These are phyloP conservation scores for Secale cereale DNA, from an alignment of 176 grass and related monocot species.

Conservation along the genomic window DNA sequence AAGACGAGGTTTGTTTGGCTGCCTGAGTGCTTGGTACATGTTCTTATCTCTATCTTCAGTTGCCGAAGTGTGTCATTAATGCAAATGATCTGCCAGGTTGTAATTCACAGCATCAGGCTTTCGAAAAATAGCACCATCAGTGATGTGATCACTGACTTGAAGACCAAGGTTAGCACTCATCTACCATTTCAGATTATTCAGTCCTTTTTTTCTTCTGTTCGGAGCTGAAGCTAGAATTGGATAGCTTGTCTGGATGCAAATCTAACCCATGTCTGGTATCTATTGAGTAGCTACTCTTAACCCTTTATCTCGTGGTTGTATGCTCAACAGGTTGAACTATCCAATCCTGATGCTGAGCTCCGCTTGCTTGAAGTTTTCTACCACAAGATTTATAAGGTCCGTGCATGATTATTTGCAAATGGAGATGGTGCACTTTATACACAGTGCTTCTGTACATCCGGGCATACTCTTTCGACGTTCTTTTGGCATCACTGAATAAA, in stretches of 20 bases:
- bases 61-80: constrained; percentile 33
- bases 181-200: constrained; percentile 15
- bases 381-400: constrained; percentile 97
- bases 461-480: not conserved
- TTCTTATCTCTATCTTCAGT: constrained; percentile 26
- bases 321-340: constrained; percentile 82
- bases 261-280: not conserved
- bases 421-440: not conserved
- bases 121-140: constrained; percentile 90
- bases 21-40: not conserved
- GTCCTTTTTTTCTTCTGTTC: constrained; percentile 1
- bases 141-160: constrained; percentile 75
- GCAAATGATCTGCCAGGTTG: constrained; percentile 48
- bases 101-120: constrained; percentile 80
- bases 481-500: constrained; percentile 20
- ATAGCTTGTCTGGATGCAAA: not conserved
- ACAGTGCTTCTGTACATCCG: not conserved
- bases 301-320: constrained; percentile 1
- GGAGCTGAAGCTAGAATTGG: constrained; percentile 8
- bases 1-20: constrained; percentile 73
- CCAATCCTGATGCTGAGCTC: constrained; percentile 81
- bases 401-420: constrained; percentile 9
- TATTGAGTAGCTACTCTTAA: not conserved
- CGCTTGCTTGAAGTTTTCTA: constrained; percentile 97
- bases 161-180: constrained; percentile 54